Base-by-base conservation (phyloP, 768 basidiomycete genomes). In the Amanita rubescens region DNA sequence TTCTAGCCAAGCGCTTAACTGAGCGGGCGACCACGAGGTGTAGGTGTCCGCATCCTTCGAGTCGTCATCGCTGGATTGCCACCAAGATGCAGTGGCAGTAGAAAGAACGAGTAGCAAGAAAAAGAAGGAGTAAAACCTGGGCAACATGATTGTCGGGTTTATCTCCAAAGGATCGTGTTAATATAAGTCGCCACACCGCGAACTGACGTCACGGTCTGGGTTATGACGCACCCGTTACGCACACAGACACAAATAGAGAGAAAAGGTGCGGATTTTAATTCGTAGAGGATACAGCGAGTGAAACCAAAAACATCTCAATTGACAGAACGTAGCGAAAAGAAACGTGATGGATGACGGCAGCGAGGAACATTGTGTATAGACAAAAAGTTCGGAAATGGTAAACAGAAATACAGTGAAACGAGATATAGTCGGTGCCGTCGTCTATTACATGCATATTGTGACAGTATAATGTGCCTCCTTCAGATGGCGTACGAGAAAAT, bases 1-100 rank as follows among this genome's bases (percentile, higher is more conserved):
- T 41, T 80, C 72, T 51, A 92, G 81, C 85, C 87, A 91, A 30
- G 75, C 65, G 55, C 77, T 73, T 25, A 92, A 76, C 57, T 91
- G 75, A 9, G 73, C 66, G 24, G 76, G 64, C 2, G 85, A 81
- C 91, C 90, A 93, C 3, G 68, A 59, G 10, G 64, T 51, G 60
- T 76, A 78, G 19, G 65, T 66, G 41, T 69, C 62, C 3, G 63
- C 57, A n/a, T 60, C 54, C n/a, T 60, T 62, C 10, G 68, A 63
- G 42, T 70, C 69, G 10, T 65, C 50, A n/a, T 42, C 43, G 24
- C 15, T 27, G 44, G 37, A 30, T 12, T 46, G 27, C 62, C 81
- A 81, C 81, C 80, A 84, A 30, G 77, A 76, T 0, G 81, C 77
- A 49, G 75, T 67, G 14, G 69, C 76, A 3, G 68, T 56, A 7